phyloP scores from a whole-genome alignment of 1,139 yeast species.

The Oligophagozyma castellii region DNA sequence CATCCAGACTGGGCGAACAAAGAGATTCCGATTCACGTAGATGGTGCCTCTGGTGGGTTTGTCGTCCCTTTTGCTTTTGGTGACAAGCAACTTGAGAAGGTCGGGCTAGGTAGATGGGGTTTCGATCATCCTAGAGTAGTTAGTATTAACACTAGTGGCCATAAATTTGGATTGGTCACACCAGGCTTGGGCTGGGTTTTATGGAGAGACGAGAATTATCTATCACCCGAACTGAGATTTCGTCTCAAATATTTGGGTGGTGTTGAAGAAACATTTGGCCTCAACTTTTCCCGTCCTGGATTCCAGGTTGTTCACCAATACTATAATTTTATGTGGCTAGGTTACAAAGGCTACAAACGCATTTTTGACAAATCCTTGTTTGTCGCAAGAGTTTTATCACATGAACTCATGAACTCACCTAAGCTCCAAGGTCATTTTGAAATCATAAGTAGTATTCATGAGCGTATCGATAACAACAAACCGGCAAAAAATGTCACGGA shows the following conservation, averaged over 20 bases:
- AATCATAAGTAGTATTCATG: constrained; percentile 67
- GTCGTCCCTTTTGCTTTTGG: constrained; percentile 77
- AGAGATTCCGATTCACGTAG: constrained; percentile 78
- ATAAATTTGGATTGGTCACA: constrained; percentile 79
- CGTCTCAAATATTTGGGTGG: constrained; percentile 81
- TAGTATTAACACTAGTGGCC: constrained; percentile 87
- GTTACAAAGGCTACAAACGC: constrained; percentile 53
- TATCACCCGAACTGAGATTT: constrained; percentile 64
- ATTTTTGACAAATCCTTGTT: constrained; percentile 47
- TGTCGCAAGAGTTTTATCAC: constrained; percentile 19
- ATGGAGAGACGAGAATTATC: constrained; percentile 52
- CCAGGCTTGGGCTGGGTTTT: constrained; percentile 92
- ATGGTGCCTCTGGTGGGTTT: constrained; percentile 87
- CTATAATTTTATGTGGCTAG: constrained; percentile 60
- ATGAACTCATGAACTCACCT: constrained; percentile 24
- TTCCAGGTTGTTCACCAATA: constrained; percentile 83
- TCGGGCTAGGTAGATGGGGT: constrained; percentile 46
- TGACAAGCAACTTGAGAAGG: constrained; percentile 27
- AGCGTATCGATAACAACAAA: constrained; percentile 25
- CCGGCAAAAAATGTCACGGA: constrained; percentile 10
- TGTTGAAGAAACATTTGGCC: constrained; percentile 70
- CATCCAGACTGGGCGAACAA: constrained; percentile 31
- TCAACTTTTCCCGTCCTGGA: constrained; percentile 88
- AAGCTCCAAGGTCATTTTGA: constrained; percentile 58
- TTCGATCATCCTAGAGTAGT: constrained; percentile 63